Evolutionary conservation across 2,329 filamentous ascomycete genomes (phyloP).

Genomic region (Eutypella sp.): DNA sequence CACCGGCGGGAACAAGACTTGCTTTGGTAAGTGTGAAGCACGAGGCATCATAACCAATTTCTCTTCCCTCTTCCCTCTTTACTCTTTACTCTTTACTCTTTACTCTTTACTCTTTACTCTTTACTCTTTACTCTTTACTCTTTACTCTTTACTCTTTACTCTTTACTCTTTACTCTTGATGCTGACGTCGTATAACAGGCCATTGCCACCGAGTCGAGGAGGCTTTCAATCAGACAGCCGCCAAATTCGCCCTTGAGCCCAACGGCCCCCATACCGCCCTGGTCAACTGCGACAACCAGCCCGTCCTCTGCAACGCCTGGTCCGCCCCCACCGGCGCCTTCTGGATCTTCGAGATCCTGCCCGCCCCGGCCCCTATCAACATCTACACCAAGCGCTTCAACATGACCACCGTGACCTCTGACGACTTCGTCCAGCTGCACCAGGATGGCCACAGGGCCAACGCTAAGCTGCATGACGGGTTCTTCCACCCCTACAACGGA

Average conservation of each 20-base stretch:
- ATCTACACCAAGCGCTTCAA: slow-evolving; percentile 64
- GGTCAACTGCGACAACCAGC: slow-evolving; percentile 70
- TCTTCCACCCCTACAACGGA: slow-evolving; percentile 74
- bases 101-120: no score
- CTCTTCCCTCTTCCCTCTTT: slow-evolving; percentile 1
- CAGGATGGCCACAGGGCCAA: slow-evolving; percentile 41
- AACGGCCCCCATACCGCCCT: slow-evolving; percentile 62
- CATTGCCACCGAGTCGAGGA: slow-evolving; percentile 59
- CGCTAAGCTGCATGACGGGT: slow-evolving; percentile 50
- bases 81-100: no score
- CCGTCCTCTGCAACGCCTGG: slow-evolving; percentile 72
- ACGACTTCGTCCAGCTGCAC: slow-evolving; percentile 58
- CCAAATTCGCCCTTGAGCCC: slow-evolving; percentile 56
- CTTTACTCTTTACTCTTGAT: no score
- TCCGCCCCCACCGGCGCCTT: slow-evolving; percentile 58
- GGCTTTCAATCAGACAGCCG: slow-evolving; percentile 62
- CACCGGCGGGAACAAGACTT: slow-evolving; percentile 74
- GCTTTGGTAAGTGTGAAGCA: slow-evolving; percentile 53
- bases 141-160: no score
- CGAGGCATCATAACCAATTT: no score
- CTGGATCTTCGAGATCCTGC: slow-evolving; percentile 64
- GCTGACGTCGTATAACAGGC: slow-evolving; percentile 37
- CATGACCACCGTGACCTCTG: slow-evolving; percentile 60
- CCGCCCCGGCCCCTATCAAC: slow-evolving; percentile 58
- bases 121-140: no score